These are phyloP conservation scores for Hypoxylon crocopeplum DNA, from an alignment of 495 filamentous ascomycete genomes.

Conservation along the genomic window DNA sequence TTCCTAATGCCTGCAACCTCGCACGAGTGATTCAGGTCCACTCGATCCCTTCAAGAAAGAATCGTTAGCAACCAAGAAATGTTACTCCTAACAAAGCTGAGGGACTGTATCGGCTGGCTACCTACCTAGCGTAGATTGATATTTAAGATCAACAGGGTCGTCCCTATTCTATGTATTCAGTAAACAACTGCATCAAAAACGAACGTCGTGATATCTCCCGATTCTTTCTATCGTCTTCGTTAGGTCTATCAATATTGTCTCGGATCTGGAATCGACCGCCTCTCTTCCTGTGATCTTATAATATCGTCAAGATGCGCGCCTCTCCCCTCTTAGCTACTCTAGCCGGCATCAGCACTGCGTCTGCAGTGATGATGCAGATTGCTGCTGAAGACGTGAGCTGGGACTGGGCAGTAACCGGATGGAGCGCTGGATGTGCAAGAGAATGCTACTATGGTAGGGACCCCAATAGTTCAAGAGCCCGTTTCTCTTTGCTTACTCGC, in stretches of 20 bases:
- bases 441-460: slow-evolving; percentile 36
- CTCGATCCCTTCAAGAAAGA: slow-evolving; percentile 22
- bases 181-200: not conserved
- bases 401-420: slow-evolving; percentile 38
- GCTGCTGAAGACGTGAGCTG: slow-evolving; percentile 23
- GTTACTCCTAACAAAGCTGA: slow-evolving; percentile 14
- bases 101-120: not conserved
- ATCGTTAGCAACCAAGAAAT: slow-evolving; percentile 34
- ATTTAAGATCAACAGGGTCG: slow-evolving; percentile 10
- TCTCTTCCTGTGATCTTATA: not conserved
- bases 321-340: slow-evolving; percentile 29
- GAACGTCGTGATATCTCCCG: not conserved
- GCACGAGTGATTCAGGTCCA: slow-evolving; percentile 20
- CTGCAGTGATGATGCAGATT: slow-evolving; percentile 29
- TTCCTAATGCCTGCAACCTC: slow-evolving; percentile 32
- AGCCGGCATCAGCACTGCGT: slow-evolving; percentile 28
- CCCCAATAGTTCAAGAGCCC: not conserved
- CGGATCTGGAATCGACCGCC: not conserved
- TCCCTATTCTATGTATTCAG: not conserved
- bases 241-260: slow-evolving; percentile 4
- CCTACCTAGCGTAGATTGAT: not conserved
- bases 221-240: slow-evolving; percentile 5
- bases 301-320: slow-evolving; percentile 33
- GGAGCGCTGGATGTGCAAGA: slow-evolving; percentile 35
- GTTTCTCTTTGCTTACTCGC: slow-evolving; percentile 1